Evolutionary conservation across 2,329 filamentous ascomycete genomes (phyloP).

Genomic region (Ophiostoma piceae): DNA sequence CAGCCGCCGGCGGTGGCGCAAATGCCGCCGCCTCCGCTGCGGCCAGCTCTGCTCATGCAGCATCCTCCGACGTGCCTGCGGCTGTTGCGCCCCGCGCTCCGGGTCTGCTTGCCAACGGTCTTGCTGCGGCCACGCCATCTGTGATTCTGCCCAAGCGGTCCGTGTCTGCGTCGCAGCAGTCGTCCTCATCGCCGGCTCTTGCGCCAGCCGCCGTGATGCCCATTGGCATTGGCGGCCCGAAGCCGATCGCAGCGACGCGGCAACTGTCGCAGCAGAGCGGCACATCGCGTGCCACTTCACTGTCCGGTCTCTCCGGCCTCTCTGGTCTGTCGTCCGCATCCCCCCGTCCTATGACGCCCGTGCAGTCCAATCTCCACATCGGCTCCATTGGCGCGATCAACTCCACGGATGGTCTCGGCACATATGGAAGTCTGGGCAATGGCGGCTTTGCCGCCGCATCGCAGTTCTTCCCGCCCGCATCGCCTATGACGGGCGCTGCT

Average conservation of each 20-base stretch:
- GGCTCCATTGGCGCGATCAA: conserved; percentile 44
- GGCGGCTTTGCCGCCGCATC: neutral
- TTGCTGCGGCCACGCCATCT: conserved; percentile 25
- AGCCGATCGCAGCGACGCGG: conserved; percentile 43
- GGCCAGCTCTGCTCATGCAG: neutral
- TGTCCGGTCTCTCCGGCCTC: conserved; percentile 34
- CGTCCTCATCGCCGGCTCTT: conserved; percentile 33
- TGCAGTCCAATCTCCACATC: conserved; percentile 49
- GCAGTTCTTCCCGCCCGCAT: conserved; percentile 50
- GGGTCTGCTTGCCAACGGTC: conserved; percentile 23
- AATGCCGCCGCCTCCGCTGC: conserved; percentile 35
- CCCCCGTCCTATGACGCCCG: conserved; percentile 57
- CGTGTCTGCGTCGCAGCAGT: conserved; percentile 47
- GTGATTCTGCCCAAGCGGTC: conserved; percentile 39
- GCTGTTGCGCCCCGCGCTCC: conserved; percentile 13
- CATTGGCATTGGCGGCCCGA: neutral
- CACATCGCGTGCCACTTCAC: conserved; percentile 58
- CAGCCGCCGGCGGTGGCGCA: conserved; percentile 38
- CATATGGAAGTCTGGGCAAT: conserved; percentile 14
- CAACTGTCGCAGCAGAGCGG: conserved; percentile 75
- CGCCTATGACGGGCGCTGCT: conserved; percentile 54
- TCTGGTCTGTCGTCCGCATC: conserved; percentile 41
- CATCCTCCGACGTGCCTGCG: conserved; percentile 23
- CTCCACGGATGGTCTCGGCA: conserved; percentile 39
- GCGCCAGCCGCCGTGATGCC: conserved; percentile 75